Conservation (phyloP, 345 rosid genomes). For the Eucalyptus brandiana region DNA sequence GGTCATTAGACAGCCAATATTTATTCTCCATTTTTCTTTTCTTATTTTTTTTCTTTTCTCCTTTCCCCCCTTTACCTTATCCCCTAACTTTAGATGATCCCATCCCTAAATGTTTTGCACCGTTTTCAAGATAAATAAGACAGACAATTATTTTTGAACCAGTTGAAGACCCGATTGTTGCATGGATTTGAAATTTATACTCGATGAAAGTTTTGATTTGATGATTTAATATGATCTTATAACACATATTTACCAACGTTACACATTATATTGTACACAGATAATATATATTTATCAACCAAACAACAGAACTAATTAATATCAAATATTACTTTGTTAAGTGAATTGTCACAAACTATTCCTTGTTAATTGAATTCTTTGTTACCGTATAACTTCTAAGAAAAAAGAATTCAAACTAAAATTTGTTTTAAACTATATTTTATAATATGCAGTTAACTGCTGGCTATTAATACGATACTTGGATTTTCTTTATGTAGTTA, state of each 20-base stretch:
- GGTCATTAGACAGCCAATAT: background rate
- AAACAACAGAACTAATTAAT: background rate
- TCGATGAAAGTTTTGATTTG: background rate
- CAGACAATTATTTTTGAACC: background rate
- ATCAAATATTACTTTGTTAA: background rate
- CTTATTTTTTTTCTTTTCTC: no score
- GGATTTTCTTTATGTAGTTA: background rate
- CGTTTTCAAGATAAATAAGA: background rate
- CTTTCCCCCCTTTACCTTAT: background rate
- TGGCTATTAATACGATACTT: background rate
- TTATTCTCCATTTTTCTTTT: background rate
- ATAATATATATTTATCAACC: background rate
- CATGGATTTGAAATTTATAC: background rate
- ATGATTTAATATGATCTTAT: background rate
- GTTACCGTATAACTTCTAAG: background rate
- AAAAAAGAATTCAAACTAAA: background rate
- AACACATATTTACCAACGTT: background rate
- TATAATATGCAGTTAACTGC: background rate
- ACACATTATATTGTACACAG: background rate
- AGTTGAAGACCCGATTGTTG: background rate
- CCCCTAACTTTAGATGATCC: background rate
- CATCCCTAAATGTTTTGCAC: background rate
- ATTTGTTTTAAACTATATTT: background rate
- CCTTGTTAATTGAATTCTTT: background rate
- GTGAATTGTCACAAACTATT: background rate